Evolutionary conservation across 176 grass and related monocot genomes (phyloP).

Genomic region (Phyllostachys edulis): DNA sequence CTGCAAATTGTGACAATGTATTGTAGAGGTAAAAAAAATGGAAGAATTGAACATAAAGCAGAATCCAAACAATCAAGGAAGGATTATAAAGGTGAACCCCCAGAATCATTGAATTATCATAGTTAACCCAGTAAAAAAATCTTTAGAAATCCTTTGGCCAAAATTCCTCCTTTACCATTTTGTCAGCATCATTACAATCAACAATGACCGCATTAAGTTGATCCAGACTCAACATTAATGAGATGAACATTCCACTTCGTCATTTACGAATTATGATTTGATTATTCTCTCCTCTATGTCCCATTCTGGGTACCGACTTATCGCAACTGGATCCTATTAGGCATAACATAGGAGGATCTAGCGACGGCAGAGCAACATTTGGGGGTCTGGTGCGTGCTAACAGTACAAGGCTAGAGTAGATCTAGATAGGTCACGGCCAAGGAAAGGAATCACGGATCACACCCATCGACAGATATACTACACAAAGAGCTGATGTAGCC

Average conservation of each 20-base stretch:
- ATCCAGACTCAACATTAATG: neutral
- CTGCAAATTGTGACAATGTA: conserved; percentile 49
- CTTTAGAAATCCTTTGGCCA: neutral
- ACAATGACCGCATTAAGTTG: neutral
- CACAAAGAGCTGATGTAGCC: neutral
- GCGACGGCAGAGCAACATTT: neutral
- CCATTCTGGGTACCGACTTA: neutral
- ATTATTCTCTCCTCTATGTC: neutral
- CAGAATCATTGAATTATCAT: conserved; percentile 1
- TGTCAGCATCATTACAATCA: neutral
- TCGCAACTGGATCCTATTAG: neutral
- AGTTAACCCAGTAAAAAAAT: conserved; percentile 1
- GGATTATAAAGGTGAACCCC: neutral
- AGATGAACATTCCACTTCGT: neutral
- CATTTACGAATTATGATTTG: neutral
- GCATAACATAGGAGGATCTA: neutral
- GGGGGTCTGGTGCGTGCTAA: neutral
- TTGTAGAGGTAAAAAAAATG: conserved; percentile 17
- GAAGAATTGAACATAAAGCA: neutral
- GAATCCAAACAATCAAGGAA: neutral
- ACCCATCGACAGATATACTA: neutral
- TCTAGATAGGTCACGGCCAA: neutral
- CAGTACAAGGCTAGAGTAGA: neutral
- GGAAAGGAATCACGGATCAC: neutral
- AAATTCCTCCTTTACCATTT: neutral